These are phyloP conservation scores for Tricholoma saponaceum DNA, from an alignment of 768 basidiomycete species.

Conservation along the genomic window DNA sequence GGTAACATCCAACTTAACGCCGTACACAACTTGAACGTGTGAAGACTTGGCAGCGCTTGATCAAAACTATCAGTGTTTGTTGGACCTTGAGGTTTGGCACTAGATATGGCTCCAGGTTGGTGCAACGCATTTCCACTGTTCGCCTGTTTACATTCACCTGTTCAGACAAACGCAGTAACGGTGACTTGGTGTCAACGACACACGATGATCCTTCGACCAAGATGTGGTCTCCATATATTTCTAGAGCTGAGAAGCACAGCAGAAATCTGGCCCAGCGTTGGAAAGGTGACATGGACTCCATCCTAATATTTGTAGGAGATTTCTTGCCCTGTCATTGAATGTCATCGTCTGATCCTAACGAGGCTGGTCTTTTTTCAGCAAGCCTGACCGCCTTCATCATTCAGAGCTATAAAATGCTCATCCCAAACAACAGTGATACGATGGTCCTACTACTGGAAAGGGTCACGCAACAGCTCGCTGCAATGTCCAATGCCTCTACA, in stretches of 20 bases:
- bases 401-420: constrained; percentile 32
- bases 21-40: too few relatives aligned
- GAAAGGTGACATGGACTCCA: constrained; percentile 39
- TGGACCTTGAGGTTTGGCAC: not conserved
- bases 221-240: constrained; percentile 35
- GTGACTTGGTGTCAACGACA: not conserved
- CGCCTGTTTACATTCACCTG: not conserved
- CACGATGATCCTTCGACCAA: constrained; percentile 33
- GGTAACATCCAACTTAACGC: too few relatives aligned
- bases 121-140: not conserved
- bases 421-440: constrained; percentile 22
- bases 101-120: not conserved
- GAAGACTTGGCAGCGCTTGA: too few relatives aligned
- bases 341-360: not conserved
- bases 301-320: constrained; percentile 32
- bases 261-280: constrained; percentile 28
- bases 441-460: constrained; percentile 26
- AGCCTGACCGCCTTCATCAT: constrained; percentile 36
- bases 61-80: too few relatives aligned
- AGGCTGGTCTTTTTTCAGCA: constrained; percentile 39
- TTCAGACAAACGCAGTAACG: too few relatives aligned
- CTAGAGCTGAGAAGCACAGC: constrained; percentile 30
- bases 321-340: not conserved
- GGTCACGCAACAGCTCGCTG: constrained; percentile 26
- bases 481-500: constrained; percentile 14